Evolutionary conservation across 1,284 basidiomycete genomes (phyloP), one percentile per base, ranked within the genome.

Genomic region (Marasmius fiardii): DNA sequence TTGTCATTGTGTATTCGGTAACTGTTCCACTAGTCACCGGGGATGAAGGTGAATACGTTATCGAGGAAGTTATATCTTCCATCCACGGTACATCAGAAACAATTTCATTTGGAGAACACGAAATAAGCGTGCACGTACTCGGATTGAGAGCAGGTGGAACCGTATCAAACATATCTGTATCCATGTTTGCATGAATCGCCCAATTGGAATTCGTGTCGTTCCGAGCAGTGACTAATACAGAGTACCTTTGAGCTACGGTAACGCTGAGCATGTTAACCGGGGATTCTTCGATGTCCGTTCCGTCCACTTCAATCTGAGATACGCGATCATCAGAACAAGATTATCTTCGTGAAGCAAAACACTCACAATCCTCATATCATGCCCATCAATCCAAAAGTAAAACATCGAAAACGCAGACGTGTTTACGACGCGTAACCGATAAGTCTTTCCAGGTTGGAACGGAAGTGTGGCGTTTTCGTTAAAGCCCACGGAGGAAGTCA

Each of bases 221-320:
- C 55, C 90, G 84, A 10, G 96, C 94, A 20, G 87, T 89, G 50
- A 98, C 92, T 48, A 98, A 84, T 51, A 98, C 76, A 0, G 93
- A 95, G 73, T 95, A 97, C n/a, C 95, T 85, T 70, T 98, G 95
- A 0, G 95, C 95, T 47, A 90, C 92, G 4, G 91, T 80, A 56
- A 97, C 60, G 43, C 83, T 80, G 52, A 98, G 64, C 33, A 87
- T 68, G 64, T 92, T 87, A 56, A 86, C 83, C 0, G 84, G 77
- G 53, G 76, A 88, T 58, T 87, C 86, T 65, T 90, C 78, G 2
- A 86, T 77, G 69, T 97, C 95, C 3, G 87, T 88, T 84, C 94
- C 93, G 64, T 98, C 95, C 23, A 85, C 90, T 66, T 93, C 53
- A 43, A 55, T 60, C 59, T 60, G n/a, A 12, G 20, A 18, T 12